Conservation (phyloP, 75 land plant genomes). For the Larix kaempferi region DNA sequence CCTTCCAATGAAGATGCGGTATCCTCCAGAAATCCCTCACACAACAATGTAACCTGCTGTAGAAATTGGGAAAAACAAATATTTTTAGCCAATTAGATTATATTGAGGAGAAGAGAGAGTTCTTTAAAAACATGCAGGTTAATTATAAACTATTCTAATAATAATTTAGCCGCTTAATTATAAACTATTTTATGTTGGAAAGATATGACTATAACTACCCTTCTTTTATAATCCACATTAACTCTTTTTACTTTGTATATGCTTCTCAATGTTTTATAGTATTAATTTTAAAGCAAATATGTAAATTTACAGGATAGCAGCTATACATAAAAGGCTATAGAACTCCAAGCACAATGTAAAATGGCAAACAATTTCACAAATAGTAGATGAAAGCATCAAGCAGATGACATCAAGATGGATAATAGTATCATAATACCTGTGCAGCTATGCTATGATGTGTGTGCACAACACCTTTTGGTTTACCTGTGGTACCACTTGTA, state of each 20-base stretch:
- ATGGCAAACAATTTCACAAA: no score
- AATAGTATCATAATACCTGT: constrained; percentile 53
- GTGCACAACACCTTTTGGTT: constrained; percentile 98
- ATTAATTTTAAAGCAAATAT: background rate
- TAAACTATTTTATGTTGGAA: background rate
- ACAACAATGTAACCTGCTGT: no score
- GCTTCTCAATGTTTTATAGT: background rate
- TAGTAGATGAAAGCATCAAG: background rate
- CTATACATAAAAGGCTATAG: no score
- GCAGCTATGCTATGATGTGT: constrained; percentile 77
- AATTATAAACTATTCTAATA: background rate
- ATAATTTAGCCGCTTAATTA: background rate
- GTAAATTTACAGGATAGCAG: background rate
- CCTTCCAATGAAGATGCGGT: no score
- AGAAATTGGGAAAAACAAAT: no score
- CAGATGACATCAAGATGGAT: constrained; percentile 9
- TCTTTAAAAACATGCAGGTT: background rate
- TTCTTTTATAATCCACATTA: background rate
- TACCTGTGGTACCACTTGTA: constrained; percentile 99
- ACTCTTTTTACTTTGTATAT: background rate
- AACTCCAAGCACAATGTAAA: no score
- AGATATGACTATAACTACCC: background rate
- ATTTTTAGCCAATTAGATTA: no score
- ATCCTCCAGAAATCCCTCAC: no score
- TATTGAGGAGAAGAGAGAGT: no score